Evolutionary conservation across 192 early-diverging fungal genomes (phyloP).

Genomic region (Backusella tuberculispora): DNA sequence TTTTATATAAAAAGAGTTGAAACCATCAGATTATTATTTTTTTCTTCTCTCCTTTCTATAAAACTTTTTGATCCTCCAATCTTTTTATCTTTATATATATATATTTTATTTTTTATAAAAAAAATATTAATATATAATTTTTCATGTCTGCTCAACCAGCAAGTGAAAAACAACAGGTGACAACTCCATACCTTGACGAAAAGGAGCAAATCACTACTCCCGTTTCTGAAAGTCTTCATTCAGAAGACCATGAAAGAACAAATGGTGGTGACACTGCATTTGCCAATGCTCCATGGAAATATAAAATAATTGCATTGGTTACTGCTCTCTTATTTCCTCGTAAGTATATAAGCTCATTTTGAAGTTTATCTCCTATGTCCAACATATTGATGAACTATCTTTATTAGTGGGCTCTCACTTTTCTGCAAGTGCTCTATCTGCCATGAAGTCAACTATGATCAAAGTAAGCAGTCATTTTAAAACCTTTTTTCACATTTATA

Average conservation of each 20-base stretch:
- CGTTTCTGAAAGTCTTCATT: background rate
- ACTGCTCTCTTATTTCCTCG: constrained; percentile 64
- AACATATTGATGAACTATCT: background rate
- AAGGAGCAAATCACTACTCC: constrained; percentile 12
- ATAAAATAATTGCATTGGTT: constrained; percentile 59
- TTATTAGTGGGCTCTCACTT: constrained; percentile 72
- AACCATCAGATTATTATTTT: background rate
- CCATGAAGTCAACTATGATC: constrained; percentile 72
- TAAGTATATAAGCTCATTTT: constrained; percentile 34
- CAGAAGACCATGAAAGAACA: background rate
- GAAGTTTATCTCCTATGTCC: background rate
- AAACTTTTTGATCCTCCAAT: background rate
- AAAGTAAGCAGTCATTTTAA: constrained; percentile 50
- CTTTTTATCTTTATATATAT: background rate
- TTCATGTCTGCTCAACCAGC: constrained; percentile 8
- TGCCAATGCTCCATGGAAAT: constrained; percentile 51
- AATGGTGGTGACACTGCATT: constrained; percentile 31
- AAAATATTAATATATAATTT: background rate
- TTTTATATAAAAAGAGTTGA: background rate
- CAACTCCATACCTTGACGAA: background rate
- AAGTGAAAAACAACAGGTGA: constrained; percentile 3
- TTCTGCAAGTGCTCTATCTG: constrained; percentile 67
- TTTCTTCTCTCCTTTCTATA: background rate
- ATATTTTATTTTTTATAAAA: background rate
- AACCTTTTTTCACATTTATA: background rate